A percentile compares a stretch with the other conserved stretches of the same genome.
phyloP scores from a whole-genome alignment of 495 filamentous ascomycete genomes.

The Penicillium waksmanii region DNA sequence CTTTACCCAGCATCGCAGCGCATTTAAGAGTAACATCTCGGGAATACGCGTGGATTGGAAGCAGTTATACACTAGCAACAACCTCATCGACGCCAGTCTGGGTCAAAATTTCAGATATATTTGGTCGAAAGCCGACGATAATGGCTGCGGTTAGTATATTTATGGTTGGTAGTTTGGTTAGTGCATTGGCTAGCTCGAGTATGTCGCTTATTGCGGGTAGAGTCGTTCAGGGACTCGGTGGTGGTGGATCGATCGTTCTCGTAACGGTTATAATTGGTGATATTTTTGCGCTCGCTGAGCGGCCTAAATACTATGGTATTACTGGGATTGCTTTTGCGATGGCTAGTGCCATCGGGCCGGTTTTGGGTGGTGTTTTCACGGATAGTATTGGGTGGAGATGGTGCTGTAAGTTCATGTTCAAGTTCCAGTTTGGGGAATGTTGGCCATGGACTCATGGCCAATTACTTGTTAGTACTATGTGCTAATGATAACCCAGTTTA shows the following conservation, averaged over 20 bases:
- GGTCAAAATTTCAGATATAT: conserved; percentile 85
- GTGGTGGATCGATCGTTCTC: conserved; percentile 79
- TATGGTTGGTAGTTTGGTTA: conserved; percentile 74
- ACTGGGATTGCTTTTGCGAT: conserved; percentile 76
- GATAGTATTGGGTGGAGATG: conserved; percentile 63
- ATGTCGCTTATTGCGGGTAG: conserved; percentile 74
- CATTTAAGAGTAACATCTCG: conserved; percentile 61
- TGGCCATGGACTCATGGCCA: conserved; percentile 19
- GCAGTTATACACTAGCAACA: conserved; percentile 72
- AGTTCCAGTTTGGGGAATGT: conserved; percentile 3
- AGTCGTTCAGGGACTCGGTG: conserved; percentile 79
- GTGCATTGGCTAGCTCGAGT: conserved; percentile 67
- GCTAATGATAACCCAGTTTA: not conserved
- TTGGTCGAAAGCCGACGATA: conserved; percentile 79
- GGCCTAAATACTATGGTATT: conserved; percentile 64
- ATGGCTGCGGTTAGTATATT: conserved; percentile 73
- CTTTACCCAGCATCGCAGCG: conserved; percentile 65
- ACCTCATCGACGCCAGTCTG: conserved; percentile 72
- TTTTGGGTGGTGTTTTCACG: conserved; percentile 78
- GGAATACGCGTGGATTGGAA: conserved; percentile 79
- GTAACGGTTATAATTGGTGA: conserved; percentile 84
- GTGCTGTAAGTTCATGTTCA: conserved; percentile 42
- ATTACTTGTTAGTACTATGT: too few relatives aligned
- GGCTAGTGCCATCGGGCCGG: conserved; percentile 71
- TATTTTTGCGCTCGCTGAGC: conserved; percentile 62